Percentiles rank a stretch among this genome's conserved stretches.
These are phyloP conservation scores for Saccharomyces hybrid DNA, from an alignment of 1,139 yeast genomes.

Conservation along the genomic window DNA sequence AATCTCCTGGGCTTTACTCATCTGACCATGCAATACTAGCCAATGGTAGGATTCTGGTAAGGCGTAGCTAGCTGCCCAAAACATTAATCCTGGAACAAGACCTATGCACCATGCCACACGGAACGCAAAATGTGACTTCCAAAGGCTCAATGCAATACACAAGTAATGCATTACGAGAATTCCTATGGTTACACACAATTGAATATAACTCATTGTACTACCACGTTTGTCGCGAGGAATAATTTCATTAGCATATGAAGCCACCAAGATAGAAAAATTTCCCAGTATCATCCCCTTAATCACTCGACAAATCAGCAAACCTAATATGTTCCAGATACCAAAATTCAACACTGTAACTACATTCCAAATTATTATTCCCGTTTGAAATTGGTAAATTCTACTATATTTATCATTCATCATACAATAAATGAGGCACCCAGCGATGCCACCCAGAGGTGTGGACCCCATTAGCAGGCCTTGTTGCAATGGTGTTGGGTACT, in stretches of 20 bases:
- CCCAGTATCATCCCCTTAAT: conserved; percentile 67
- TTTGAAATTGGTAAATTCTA: conserved; percentile 24
- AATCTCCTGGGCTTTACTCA: conserved; percentile 17
- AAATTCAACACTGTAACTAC: conserved; percentile 20
- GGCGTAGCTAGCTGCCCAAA: conserved; percentile 38
- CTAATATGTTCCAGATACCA: conserved; percentile 25
- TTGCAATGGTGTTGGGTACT: conserved; percentile 35
- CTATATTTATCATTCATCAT: conserved; percentile 27
- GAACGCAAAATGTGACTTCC: conserved; percentile 47
- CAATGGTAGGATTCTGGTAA: conserved; percentile 73
- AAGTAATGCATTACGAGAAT: conserved; percentile 40
- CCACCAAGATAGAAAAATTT: conserved; percentile 60
- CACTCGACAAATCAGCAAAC: conserved; percentile 39
- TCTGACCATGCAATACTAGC: conserved; percentile 31
- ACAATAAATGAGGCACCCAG: conserved; percentile 33
- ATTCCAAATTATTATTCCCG: conserved; percentile 31
- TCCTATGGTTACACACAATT: conserved; percentile 64
- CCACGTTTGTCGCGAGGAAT: conserved; percentile 63
- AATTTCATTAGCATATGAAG: conserved; percentile 69
- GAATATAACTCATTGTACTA: conserved; percentile 56
- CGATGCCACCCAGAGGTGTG: conserved; percentile 37
- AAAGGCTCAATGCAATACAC: conserved; percentile 26
- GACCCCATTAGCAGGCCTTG: conserved; percentile 40
- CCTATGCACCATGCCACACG: conserved; percentile 66
- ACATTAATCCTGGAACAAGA: conserved; percentile 50